Percentiles rank a stretch among this genome's conserved stretches.
These are phyloP conservation scores for Cnidoscolus chayamansa DNA, from an alignment of 441 rosid species.

Conservation along the genomic window DNA sequence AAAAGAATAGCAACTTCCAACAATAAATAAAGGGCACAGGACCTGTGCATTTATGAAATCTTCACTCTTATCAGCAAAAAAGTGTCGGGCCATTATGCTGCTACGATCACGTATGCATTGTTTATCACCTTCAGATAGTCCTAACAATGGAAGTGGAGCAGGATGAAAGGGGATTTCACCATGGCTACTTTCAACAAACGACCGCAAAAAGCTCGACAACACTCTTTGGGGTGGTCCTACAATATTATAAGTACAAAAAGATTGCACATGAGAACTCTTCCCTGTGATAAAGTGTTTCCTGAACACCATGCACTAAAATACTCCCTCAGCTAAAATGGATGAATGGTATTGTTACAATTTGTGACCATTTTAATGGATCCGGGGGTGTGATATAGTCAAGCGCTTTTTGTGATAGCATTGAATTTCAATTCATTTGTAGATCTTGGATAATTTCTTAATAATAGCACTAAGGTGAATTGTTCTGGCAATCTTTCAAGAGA, in stretches of 20 bases:
- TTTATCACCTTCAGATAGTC: conserved; percentile 87
- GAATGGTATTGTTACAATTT: background rate
- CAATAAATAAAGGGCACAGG: conserved; percentile 19
- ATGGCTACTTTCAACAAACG: conserved; percentile 90
- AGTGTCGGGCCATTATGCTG: conserved; percentile 92
- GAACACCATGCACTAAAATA: background rate
- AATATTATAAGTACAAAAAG: conserved; percentile 16
- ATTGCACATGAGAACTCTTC: background rate
- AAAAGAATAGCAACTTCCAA: conserved; percentile 11
- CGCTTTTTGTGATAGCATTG: background rate
- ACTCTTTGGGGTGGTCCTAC: conserved; percentile 97
- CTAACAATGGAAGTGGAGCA: conserved; percentile 69
- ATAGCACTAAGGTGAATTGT: background rate
- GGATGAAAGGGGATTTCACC: conserved; percentile 82
- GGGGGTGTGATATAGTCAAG: background rate
- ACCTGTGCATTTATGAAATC: conserved; percentile 93
- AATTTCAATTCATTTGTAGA: background rate
- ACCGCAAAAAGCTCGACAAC: conserved; percentile 76
- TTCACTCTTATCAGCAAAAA: conserved; percentile 86
- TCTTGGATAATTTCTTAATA: background rate
- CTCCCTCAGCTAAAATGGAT: background rate
- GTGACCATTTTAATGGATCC: background rate
- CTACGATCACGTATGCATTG: conserved; percentile 96
- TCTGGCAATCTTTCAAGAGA: background rate
- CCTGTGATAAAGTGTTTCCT: background rate